Evolutionary conservation across 768 basidiomycete genomes (phyloP), one percentile per base, ranked within the genome.

Genomic region (Pleurotus platypus): DNA sequence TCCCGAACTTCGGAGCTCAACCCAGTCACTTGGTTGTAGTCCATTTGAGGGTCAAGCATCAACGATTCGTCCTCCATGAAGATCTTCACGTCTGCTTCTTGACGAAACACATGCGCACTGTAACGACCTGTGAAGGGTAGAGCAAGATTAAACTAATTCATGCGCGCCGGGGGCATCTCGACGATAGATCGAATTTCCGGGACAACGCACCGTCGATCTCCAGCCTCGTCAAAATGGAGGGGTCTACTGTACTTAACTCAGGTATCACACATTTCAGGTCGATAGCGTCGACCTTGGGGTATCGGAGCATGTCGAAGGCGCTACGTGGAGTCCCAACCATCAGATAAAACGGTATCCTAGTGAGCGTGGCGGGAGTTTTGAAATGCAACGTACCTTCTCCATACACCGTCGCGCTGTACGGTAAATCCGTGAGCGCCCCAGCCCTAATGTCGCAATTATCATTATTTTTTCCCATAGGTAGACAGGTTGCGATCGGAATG

Each of bases 61-160:
- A 94, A 77, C 12, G 79, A 76, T 66, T 94, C 92, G 58, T 95
- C 92, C 54, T 85, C 80, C 63, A 84, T 74, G 72, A 94, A 95
- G 11, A 79, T 75, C 1, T 79, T 78, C 3, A 95, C 69, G 64
- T 95, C 92, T 1, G 87, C 87, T 49, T 79, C 77, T 74, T 95
- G 93, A 4, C 93, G 83, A 13, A 68, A 63, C 4, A 92, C 74
- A 62, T 89, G 85, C 0, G 80, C 76, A 35, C 75, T 73, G 61
- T 92, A 92, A 42, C 73, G 76, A 0, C 82, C 88, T 90, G 55
- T 22, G n/a, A 4, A n/a, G n/a, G 49, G n/a, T 8, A 38, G 11
- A 16, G 13, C 15, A 49, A 15, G 13, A 49, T 27, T n/a, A 37
- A 40, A 18, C 15, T 7, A 64, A 9, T 8, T 30, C 9, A 30